These are phyloP conservation scores for Aspergillus quadricinctus DNA, from an alignment of 2,329 filamentous ascomycete genomes.

Conservation along the genomic window DNA sequence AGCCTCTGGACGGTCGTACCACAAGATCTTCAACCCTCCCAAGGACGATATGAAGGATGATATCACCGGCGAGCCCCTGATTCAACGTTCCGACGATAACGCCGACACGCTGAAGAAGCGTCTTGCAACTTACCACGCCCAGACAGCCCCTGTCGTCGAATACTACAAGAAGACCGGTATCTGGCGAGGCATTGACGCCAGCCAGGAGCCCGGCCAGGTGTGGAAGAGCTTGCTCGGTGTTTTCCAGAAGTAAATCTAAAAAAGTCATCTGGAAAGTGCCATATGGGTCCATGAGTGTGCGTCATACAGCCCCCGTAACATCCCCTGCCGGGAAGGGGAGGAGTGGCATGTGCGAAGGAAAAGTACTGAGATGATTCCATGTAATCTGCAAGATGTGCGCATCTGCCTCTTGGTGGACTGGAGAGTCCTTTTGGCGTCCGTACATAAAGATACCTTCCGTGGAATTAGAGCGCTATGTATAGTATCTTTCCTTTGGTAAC, in stretches of 20 bases:
- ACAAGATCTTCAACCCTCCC: conserved; percentile 98
- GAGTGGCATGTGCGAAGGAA: background rate
- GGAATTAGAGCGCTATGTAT: conserved; percentile 26
- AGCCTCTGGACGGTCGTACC: conserved; percentile 92
- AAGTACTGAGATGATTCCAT: background rate
- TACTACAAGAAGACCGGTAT: conserved; percentile 99
- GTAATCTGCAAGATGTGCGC: background rate
- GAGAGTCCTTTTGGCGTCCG: conserved; percentile 10
- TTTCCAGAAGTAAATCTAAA: conserved; percentile 59
- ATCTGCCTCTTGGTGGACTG: conserved; percentile 2
- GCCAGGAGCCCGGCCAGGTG: conserved; percentile 90
- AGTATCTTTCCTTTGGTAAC: conserved; percentile 22
- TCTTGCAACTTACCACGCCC: conserved; percentile 84
- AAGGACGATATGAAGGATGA: conserved; percentile 94
- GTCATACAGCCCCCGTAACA: background rate
- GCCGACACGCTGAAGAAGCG: conserved; percentile 94
- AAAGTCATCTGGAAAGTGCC: background rate
- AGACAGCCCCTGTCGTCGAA: conserved; percentile 85
- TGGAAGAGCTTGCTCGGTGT: conserved; percentile 90
- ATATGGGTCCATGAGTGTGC: conserved; percentile 1
- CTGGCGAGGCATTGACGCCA: conserved; percentile 93
- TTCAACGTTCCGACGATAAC: conserved; percentile 97
- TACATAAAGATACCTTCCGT: conserved; percentile 14
- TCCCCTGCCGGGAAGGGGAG: background rate
- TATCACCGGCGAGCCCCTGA: conserved; percentile 89